Conservation (phyloP, 2,329 filamentous ascomycete species). For the Sphaceloma murrayae region DNA sequence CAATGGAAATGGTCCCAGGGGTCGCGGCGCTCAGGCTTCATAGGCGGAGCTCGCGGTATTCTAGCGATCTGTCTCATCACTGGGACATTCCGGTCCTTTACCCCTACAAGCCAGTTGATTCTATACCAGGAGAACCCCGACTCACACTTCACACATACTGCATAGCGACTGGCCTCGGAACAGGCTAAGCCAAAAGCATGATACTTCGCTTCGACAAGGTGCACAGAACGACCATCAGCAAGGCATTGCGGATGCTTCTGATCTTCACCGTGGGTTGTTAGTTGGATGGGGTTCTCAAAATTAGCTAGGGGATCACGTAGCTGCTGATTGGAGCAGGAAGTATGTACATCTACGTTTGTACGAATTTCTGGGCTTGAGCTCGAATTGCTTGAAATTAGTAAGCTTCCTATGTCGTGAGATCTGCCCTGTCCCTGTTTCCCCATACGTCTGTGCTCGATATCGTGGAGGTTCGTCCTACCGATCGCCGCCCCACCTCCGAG, state of each 20-base stretch:
- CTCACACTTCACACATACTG: neutral
- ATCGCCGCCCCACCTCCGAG: conserved; percentile 8
- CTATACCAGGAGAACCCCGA: neutral
- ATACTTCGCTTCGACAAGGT: conserved; percentile 3
- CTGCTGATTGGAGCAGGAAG: neutral
- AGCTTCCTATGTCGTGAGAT: no score
- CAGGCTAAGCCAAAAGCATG: conserved; percentile 13
- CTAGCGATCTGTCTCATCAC: neutral
- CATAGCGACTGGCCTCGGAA: conserved; percentile 14
- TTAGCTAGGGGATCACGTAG: conserved; percentile 1
- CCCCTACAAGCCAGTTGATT: no score
- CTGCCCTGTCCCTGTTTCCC: neutral
- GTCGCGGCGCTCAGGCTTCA: conserved; percentile 22
- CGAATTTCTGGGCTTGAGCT: no score
- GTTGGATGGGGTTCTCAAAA: conserved; percentile 1
- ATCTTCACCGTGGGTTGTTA: neutral
- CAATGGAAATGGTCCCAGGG: conserved; percentile 28
- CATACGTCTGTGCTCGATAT: conserved; percentile 2
- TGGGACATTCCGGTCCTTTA: neutral
- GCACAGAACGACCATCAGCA: conserved; percentile 6
- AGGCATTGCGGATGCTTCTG: conserved; percentile 2
- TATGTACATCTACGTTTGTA: neutral
- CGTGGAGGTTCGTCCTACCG: conserved; percentile 6
- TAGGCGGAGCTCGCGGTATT: conserved; percentile 14
- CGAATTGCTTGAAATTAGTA: no score